Percentiles rank a stretch among this genome's conserved stretches.
phyloP scores from a whole-genome alignment of 2,329 filamentous ascomycete species.

The Botrytis cinerea region DNA sequence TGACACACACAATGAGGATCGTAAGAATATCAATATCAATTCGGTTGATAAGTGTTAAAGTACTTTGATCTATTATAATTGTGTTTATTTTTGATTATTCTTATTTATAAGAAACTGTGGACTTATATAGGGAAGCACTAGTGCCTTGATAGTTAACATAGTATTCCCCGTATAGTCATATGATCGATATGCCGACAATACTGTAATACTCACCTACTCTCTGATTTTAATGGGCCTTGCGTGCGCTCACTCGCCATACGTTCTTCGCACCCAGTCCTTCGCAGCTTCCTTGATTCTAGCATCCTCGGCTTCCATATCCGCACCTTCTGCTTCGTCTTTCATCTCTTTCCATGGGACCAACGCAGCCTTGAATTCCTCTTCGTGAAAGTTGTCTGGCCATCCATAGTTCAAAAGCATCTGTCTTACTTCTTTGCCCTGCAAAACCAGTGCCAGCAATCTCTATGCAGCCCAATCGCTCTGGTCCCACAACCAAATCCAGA shows the following conservation, averaged over 20 bases:
- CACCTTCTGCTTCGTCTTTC: slow-evolving; percentile 17
- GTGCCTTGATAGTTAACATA: neutral
- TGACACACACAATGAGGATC: neutral
- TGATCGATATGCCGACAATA: slow-evolving; percentile 1
- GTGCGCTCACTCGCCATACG: slow-evolving; percentile 19
- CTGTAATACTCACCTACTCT: neutral
- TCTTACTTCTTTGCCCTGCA: slow-evolving; percentile 20
- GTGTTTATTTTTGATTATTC: too few species aligned
- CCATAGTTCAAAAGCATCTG: slow-evolving; percentile 22
- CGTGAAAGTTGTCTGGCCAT: slow-evolving; percentile 24
- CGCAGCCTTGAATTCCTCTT: slow-evolving; percentile 21
- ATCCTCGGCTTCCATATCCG: slow-evolving; percentile 22
- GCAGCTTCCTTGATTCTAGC: slow-evolving; percentile 17
- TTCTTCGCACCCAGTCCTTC: slow-evolving; percentile 23
- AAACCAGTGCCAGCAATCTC: neutral
- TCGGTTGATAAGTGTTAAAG: too few species aligned
- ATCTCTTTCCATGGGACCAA: slow-evolving; percentile 23
- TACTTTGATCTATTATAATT: too few species aligned
- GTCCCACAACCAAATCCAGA: slow-evolving; percentile 5
- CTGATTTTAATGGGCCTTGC: neutral
- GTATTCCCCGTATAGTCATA: neutral
- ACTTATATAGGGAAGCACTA: too few species aligned
- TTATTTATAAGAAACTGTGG: too few species aligned
- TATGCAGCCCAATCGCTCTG: slow-evolving; percentile 10
- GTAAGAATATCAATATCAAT: neutral